A percentile compares a stretch with the other conserved stretches of the same genome.
These are phyloP conservation scores for Dimargaris xerosporica DNA, from an alignment of 192 early-diverging fungal genomes.

Conservation along the genomic window DNA sequence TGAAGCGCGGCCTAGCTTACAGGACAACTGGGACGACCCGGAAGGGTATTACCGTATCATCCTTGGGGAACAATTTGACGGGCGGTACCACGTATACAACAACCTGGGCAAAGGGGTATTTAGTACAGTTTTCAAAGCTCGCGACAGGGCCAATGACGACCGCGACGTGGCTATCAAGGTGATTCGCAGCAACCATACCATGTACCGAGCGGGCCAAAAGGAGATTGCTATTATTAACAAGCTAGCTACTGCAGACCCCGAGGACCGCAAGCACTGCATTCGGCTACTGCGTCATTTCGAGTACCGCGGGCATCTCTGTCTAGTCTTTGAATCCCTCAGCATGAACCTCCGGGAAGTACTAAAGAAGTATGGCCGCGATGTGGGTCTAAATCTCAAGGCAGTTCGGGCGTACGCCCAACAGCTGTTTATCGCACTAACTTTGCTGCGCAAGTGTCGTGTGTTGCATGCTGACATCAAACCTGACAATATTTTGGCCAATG, in stretches of 20 bases:
- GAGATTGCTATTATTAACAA: constrained; percentile 84
- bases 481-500: constrained; percentile 88
- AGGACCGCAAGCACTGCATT: constrained; percentile 78
- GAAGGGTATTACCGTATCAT: constrained; percentile 95
- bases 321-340: constrained; percentile 87
- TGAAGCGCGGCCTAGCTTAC: constrained; percentile 36
- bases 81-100: constrained; percentile 71
- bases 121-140: constrained; percentile 80
- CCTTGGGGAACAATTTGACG: constrained; percentile 71
- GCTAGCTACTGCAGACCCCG: constrained; percentile 67
- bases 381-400: constrained; percentile 84
- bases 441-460: constrained; percentile 66
- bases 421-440: constrained; percentile 66
- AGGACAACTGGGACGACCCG: constrained; percentile 90
- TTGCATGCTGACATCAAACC: constrained; percentile 97
- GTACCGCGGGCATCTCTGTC: constrained; percentile 77
- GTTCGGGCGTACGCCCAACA: constrained; percentile 86
- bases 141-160: constrained; percentile 50
- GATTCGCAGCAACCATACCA: constrained; percentile 86
- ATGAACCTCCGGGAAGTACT: constrained; percentile 87
- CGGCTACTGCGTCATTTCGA: constrained; percentile 73
- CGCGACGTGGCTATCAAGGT: constrained; percentile 89
- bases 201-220: constrained; percentile 77
- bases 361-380: constrained; percentile 88
- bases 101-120: constrained; percentile 91